These are phyloP conservation scores for Debaryomyces tyrocola DNA, from an alignment of 805 yeast species.

Conservation along the genomic window DNA sequence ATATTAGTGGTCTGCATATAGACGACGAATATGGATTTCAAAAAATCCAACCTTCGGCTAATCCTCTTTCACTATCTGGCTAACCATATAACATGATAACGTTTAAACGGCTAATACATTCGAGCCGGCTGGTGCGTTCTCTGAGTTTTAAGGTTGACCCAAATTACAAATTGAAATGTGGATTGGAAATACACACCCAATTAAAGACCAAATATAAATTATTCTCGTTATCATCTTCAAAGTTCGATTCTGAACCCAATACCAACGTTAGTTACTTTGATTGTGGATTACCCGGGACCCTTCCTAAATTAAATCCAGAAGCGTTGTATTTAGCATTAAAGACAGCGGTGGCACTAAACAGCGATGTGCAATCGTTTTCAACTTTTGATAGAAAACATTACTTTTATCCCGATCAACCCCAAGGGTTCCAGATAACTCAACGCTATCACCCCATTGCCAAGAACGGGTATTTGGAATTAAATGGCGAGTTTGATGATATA, in stretches of 20 bases:
- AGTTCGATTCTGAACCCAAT: conserved; percentile 60
- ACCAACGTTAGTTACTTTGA: conserved; percentile 75
- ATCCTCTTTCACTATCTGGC: too few relatives aligned
- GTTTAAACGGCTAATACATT: conserved; percentile 5
- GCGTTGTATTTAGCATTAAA: conserved; percentile 69
- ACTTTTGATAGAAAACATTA: conserved; percentile 93
- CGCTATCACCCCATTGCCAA: conserved; percentile 76
- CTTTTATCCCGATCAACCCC: conserved; percentile 94
- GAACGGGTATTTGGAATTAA: conserved; percentile 58
- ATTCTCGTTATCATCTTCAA: conserved; percentile 59
- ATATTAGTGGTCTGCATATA: too few relatives aligned
- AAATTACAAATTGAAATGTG: conserved; percentile 59
- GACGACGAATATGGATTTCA: too few relatives aligned
- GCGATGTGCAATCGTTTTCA: conserved; percentile 54
- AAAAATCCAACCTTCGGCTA: too few relatives aligned
- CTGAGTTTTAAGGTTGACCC: conserved; percentile 14
- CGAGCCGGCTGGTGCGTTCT: neutral
- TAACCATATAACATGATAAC: conserved; percentile 1
- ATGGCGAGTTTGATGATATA: conserved; percentile 53
- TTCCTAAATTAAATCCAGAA: conserved; percentile 76
- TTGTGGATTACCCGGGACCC: conserved; percentile 88
- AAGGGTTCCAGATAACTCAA: conserved; percentile 95
- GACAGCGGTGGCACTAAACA: conserved; percentile 69
- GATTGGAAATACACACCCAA: conserved; percentile 93
- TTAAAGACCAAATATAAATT: conserved; percentile 71